These are phyloP conservation scores for Elaeis oleifera DNA, from an alignment of 202 grass and related monocot species.

Conservation along the genomic window DNA sequence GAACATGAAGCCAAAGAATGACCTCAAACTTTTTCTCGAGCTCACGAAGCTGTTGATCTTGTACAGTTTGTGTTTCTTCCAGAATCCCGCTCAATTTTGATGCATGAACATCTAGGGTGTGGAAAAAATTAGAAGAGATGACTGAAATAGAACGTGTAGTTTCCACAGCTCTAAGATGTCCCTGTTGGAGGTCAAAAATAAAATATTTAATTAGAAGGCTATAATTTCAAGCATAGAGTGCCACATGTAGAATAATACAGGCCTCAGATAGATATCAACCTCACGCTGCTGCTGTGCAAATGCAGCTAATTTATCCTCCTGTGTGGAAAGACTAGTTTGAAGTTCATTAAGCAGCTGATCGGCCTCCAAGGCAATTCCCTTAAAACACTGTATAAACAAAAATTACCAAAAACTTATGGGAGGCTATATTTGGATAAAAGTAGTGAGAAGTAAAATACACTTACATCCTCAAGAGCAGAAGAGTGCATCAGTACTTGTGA, in stretches of 20 bases:
- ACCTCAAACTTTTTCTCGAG: slow-evolving; percentile 99
- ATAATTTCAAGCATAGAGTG: too few relatives aligned
- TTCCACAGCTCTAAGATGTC: slow-evolving; percentile 75
- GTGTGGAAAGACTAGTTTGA: slow-evolving; percentile 65
- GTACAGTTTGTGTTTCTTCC: slow-evolving; percentile 73
- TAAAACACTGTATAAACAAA: slow-evolving; percentile 63
- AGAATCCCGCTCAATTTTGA: slow-evolving; percentile 71
- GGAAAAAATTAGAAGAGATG: slow-evolving; percentile 69
- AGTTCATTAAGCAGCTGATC: slow-evolving; percentile 82
- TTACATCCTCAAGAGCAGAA: slow-evolving; percentile 73
- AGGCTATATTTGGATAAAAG: slow-evolving; percentile 10
- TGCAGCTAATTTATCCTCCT: slow-evolving; percentile 66
- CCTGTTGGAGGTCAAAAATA: slow-evolving; percentile 38
- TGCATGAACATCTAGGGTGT: slow-evolving; percentile 77
- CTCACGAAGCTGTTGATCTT: slow-evolving; percentile 85
- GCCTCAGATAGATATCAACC: slow-evolving; percentile 32
- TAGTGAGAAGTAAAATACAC: slow-evolving; percentile 22
- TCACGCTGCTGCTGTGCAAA: slow-evolving; percentile 86
- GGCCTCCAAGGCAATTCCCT: slow-evolving; percentile 76
- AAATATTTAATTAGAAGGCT: slow-evolving; percentile 6
- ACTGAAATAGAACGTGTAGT: slow-evolving; percentile 77
- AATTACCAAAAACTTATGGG: neutral
- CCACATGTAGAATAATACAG: neutral
- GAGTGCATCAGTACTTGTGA: slow-evolving; percentile 77
- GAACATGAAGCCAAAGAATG: slow-evolving; percentile 4